Base-by-base conservation (phyloP, 768 basidiomycete species). In the Phylloporus rhodoxanthus region DNA sequence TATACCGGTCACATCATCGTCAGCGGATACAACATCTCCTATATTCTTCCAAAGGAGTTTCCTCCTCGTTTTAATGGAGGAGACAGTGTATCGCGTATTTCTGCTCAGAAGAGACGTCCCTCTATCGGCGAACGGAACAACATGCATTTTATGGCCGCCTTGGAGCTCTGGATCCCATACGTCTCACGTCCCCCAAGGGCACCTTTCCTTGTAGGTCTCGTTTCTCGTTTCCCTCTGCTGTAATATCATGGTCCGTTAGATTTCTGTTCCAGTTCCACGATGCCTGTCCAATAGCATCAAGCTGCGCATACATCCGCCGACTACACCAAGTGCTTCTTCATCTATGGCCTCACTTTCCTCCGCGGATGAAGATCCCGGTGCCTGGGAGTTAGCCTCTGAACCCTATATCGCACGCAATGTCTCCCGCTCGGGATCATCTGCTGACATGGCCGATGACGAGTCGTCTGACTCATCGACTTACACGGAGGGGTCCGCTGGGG, bases 361-460 rank as follows among this genome's bases (percentile, higher is more conserved):
- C 5, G 73, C 80, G 9, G 87, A 87, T 51, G 84, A 85, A 37
- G 86, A 88, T 43, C 70, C 69, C 8, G 73, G 73, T 26, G 65
- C 79, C 37, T 91, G 87, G 88, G 86, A 87, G 53, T 72, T 91
- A 32, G 80, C 83, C 1, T 81, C 84, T 1, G 87, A 91, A 37
- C 87, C 87, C 9, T 79, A 78, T 64, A 86, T 90, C 49, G 79
- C 85, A 9, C 80, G 84, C 29, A 71, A 62, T 25, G 50, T 71
- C 6, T 75, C 78, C 11, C 78, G 84, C 29, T 67, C 78, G 1
- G 75, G 75, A 44, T 84, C 85, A 6, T 82, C 82, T 57, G 81
- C 74, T 36, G 76, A 85, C 58, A 81, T 88, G 59, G 87, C 87
- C 0, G 87, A 91, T 55, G 88, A 89, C 56, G 87, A 91, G 60